These are phyloP conservation scores for Cubamyces sp. DNA, from an alignment of 768 basidiomycete species.

Conservation along the genomic window DNA sequence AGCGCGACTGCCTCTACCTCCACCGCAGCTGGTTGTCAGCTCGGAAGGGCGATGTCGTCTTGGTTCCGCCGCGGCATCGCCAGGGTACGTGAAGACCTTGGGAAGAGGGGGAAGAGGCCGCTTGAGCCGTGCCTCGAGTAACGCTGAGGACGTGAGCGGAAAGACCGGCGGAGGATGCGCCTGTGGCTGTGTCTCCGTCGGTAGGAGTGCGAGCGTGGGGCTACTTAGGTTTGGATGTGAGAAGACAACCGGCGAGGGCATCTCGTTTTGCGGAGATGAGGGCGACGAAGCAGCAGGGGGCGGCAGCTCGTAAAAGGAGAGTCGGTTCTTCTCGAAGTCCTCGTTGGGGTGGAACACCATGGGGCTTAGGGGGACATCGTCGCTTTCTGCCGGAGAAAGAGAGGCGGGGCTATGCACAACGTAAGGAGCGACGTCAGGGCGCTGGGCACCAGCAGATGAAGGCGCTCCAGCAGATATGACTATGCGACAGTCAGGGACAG, in stretches of 20 bases:
- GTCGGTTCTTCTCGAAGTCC: conserved; percentile 15
- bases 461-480: conserved; percentile 3
- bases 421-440: neutral
- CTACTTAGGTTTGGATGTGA: conserved; percentile 23
- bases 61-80: neutral
- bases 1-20: neutral
- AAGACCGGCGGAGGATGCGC: conserved; percentile 1
- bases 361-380: conserved; percentile 21
- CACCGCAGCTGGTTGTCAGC: neutral
- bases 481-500: conserved; percentile 3
- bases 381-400: conserved; percentile 25
- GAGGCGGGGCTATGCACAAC: neutral
- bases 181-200: neutral
- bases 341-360: conserved; percentile 21
- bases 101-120: conserved; percentile 23
- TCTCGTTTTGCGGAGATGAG: conserved; percentile 4
- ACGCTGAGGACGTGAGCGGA: neutral
- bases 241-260: conserved; percentile 19
- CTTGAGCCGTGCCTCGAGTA: conserved; percentile 8
- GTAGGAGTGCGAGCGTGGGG: conserved; percentile 1
- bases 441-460: neutral
- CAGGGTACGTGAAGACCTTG: conserved; percentile 8
- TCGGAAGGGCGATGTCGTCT: conserved; percentile 1
- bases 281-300: conserved; percentile 12
- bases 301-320: conserved; percentile 9